Conservation (phyloP, 352 stramenopile species). For the Pythium biforme region DNA sequence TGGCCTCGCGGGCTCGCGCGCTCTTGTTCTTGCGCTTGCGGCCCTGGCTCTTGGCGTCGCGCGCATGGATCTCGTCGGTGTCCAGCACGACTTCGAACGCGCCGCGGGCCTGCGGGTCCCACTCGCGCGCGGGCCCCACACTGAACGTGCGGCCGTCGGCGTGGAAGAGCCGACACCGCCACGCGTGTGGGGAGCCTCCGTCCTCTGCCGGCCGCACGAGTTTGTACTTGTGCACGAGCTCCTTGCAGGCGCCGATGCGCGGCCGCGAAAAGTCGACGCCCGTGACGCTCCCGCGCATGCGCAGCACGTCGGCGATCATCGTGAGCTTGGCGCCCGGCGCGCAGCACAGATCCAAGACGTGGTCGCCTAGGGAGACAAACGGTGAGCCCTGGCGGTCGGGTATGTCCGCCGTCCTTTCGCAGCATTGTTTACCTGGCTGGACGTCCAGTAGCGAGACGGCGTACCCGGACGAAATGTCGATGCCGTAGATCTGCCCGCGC, state of each 20-base stretch:
- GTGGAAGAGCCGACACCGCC: conserved; percentile 75
- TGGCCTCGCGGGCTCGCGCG: conserved; percentile 53
- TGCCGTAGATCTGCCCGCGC: conserved; percentile 67
- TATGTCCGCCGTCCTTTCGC: neutral
- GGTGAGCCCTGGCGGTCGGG: too few relatives aligned
- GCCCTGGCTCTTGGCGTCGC: conserved; percentile 41
- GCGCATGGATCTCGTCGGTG: conserved; percentile 53
- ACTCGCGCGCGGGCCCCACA: conserved; percentile 53
- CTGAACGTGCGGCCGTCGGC: conserved; percentile 76
- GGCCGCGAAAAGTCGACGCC: conserved; percentile 87
- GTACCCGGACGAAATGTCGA: conserved; percentile 80
- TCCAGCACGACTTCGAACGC: conserved; percentile 62
- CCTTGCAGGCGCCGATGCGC: conserved; percentile 83
- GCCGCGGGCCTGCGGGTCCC: conserved; percentile 25
- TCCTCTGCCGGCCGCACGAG: conserved; percentile 43
- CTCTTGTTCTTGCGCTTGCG: conserved; percentile 94
- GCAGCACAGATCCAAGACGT: conserved; percentile 94
- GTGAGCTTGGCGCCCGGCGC: conserved; percentile 92
- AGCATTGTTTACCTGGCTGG: conserved; percentile 37
- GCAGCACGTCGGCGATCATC: conserved; percentile 85
- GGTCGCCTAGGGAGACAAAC: conserved; percentile 44
- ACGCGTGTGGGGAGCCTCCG: conserved; percentile 15
- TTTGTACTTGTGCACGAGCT: conserved; percentile 93
- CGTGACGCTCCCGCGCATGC: conserved; percentile 61
- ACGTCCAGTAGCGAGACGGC: conserved; percentile 62